Conservation (phyloP, 2,329 filamentous ascomycete genomes). For the Rasamsonia emersonii region DNA sequence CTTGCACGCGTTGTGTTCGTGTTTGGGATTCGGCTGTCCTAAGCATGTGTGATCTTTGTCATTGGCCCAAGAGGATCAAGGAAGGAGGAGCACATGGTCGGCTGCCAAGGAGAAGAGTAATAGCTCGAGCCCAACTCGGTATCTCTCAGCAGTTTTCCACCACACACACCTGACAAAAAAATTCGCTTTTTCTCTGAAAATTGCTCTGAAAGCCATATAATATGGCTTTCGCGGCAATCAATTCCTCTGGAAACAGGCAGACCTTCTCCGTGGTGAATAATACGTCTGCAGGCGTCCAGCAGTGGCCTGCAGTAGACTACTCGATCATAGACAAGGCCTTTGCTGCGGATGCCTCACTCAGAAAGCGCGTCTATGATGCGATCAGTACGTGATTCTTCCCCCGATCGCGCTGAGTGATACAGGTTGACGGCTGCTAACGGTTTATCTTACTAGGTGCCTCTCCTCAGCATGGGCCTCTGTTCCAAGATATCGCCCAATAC, state of each 20-base stretch:
- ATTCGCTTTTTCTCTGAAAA: background rate
- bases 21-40: no score
- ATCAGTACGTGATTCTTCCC: conserved; percentile 28
- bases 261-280: conserved; percentile 19
- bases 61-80: no score
- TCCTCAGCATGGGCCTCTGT: conserved; percentile 33
- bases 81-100: no score
- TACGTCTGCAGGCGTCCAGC: conserved; percentile 9
- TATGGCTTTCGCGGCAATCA: conserved; percentile 31
- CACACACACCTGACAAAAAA: background rate
- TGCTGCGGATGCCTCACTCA: conserved; percentile 28
- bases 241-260: conserved; percentile 6
- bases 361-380: conserved; percentile 35
- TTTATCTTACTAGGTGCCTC: conserved; percentile 20
- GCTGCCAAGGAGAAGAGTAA: no score
- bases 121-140: no score
- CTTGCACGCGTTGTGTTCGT: no score
- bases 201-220: background rate
- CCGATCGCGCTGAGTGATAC: conserved; percentile 5
- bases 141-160: no score
- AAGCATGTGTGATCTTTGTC: no score
- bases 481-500: conserved; percentile 43
- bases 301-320: conserved; percentile 15
- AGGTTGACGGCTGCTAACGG: conserved; percentile 2
- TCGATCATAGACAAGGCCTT: conserved; percentile 33